A percentile compares a stretch with the other conserved stretches of the same genome.
These are phyloP conservation scores for Aspergillus versicolor DNA, from an alignment of 2,329 filamentous ascomycete species.

Conservation along the genomic window DNA sequence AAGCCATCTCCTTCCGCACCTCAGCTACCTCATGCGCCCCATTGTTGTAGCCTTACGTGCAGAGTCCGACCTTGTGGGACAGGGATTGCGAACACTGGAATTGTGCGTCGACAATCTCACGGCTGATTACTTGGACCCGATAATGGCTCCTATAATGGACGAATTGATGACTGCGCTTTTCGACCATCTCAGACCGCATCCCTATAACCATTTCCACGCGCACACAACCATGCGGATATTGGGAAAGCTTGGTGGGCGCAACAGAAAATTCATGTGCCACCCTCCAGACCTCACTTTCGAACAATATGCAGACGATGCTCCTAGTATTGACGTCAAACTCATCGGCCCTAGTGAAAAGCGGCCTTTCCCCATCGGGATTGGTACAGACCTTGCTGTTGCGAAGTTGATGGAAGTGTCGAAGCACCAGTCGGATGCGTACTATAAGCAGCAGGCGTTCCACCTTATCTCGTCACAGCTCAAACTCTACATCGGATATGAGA, in stretches of 20 bases:
- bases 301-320: constrained; percentile 79
- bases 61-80: constrained; percentile 89
- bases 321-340: constrained; percentile 84
- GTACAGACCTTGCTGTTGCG: constrained; percentile 82
- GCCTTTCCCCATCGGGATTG: constrained; percentile 81
- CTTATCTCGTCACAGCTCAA: constrained; percentile 88
- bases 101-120: constrained; percentile 98
- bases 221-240: constrained; percentile 98
- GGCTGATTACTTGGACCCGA: constrained; percentile 94
- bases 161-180: constrained; percentile 97
- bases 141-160: constrained; percentile 98
- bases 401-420: constrained; percentile 71
- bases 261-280: constrained; percentile 91
- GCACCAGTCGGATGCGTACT: constrained; percentile 72
- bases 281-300: constrained; percentile 81
- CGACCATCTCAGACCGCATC: constrained; percentile 89
- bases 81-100: constrained; percentile 88
- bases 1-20: constrained; percentile 89
- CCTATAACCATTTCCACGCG: constrained; percentile 95
- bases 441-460: constrained; percentile 90
- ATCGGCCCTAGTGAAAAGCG: constrained; percentile 87
- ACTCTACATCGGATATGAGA: constrained; percentile 82
- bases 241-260: constrained; percentile 91
- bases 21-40: constrained; percentile 95
- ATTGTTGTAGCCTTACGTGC: constrained; percentile 92